Base-by-base conservation (phyloP, 1,284 basidiomycete species). In the Sporisorium sorghi region DNA sequence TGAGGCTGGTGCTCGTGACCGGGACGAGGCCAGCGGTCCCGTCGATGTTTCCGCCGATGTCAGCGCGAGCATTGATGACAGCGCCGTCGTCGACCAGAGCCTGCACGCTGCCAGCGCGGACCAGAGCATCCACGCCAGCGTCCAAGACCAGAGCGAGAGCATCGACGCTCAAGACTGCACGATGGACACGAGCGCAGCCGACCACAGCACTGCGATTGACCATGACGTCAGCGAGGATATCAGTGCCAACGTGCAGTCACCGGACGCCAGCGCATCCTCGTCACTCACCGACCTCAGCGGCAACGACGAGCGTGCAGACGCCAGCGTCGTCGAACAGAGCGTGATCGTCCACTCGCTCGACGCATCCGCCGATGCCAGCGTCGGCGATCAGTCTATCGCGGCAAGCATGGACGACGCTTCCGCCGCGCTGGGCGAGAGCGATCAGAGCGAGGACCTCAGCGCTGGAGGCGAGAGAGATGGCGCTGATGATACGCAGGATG, bases 241-340 rank as follows among this genome's bases (percentile, higher is more conserved):
- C 28, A 35, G 21, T 28, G 40, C 43, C 17, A 12, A 23, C 10
- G 15, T 17, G n/a, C 51, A 19, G 17, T n/a, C 39, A 15, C 19
- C n/a, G 8, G 40, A 43, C 23, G 52, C 40, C 15, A 33, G 52
- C 42, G 14, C 32, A 21, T 5, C 26, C 37, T 39, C 42, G 10
- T 28, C 40, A 11, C 19, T 28, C 14, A 21, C 17, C 6, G 44
- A 49, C 17, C 23, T 39, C 37, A 39, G 28, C 23, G 24, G n/a
- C 39, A 37, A 21, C 14, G 44, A 40, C 15, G 43, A 48, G 35
- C 12, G 17, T 15, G 33, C 32, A 15, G 35, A 58, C n/a, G 49
- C 15, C 24, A 59, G 58, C 33, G 33, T 33, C 42, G 32, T 52
- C n/a, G 58, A 52, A 19, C 58, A 51, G 24, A 52, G 40, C 40